Evolutionary conservation across 192 early-diverging fungal species (phyloP), one percentile per base, ranked within the genome.

Genomic region (Linnemannia schmuckeri): DNA sequence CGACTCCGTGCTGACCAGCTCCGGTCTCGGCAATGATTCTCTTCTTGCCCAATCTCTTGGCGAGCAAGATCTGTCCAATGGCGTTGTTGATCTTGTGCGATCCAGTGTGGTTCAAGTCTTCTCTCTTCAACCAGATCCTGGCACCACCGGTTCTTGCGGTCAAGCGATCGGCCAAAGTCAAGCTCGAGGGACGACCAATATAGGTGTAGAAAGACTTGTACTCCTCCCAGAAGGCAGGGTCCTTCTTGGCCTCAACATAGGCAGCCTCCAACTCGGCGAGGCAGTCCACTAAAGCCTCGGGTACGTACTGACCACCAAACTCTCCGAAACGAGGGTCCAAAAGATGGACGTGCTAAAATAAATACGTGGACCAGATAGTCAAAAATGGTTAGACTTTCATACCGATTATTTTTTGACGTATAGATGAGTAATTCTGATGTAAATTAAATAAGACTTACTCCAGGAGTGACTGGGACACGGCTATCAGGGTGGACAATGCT

Each of bases 61-160:
- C 98, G 37, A 99, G 89, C 74, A 99, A 91, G 37, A 96, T 86
- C 76, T 99, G 98, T 44, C 98, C 98, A 49, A 99, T 88, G 18
- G 97, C 98, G 75, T 99, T 99, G 91, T 99, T 99, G 92, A 99
- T 97, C 90, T 99, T 99, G 91, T 99, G 98, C 54, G 97, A 97
- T 68, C 98, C 98, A 49, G 98, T 99, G 89, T 99, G 98, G 91
- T 99, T 99, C 83, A 98, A 91, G 82, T 99, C 98, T 88, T 99
- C 98, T 81, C 98, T 95, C 92, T 99, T 99, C 86, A 99, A 92
- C 96, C 96, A 99, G 90, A 99, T 98, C 42, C 90, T 91, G 27
- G 98, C 98, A 72, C 98, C 98, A 41, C 95, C 93, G 76, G 87
- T 88, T 70, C 92, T 83, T 57, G 89, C 93, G 9, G 98, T 97